Percentiles rank a stretch among this genome's conserved stretches.
Evolutionary conservation across 2,329 filamentous ascomycete genomes (phyloP).

Genomic region (Chaetomiaceae sp.): DNA sequence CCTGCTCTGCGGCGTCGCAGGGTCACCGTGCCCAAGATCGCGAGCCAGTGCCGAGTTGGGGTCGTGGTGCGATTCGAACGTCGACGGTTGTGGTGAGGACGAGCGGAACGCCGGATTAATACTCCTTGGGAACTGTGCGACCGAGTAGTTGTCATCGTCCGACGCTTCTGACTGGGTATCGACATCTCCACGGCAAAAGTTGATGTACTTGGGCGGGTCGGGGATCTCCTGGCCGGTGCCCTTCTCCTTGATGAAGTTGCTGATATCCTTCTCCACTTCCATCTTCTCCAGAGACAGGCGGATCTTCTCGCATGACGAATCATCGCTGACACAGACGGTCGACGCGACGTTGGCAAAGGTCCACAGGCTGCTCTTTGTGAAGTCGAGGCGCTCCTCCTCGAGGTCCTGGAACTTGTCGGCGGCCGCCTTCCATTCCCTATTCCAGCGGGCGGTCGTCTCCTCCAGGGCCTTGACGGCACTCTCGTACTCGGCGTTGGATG

Average conservation of each 20-base stretch:
- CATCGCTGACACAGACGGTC: conserved; percentile 95
- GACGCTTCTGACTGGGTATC: conserved; percentile 79
- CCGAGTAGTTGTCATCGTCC: conserved; percentile 85
- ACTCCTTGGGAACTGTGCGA: conserved; percentile 90
- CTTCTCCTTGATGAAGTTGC: conserved; percentile 76
- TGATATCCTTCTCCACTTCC: conserved; percentile 94
- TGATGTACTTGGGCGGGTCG: conserved; percentile 95
- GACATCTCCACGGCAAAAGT: conserved; percentile 88
- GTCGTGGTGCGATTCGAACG: conserved; percentile 87
- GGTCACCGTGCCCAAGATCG: conserved; percentile 58
- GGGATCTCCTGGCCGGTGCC: conserved; percentile 97
- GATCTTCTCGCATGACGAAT: conserved; percentile 94
- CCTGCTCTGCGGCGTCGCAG: conserved; percentile 40
- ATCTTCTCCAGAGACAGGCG: conserved; percentile 88
- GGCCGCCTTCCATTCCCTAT: conserved; percentile 95
- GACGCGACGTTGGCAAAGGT: conserved; percentile 96
- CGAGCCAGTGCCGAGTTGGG: conserved; percentile 68
- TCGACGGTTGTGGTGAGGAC: conserved; percentile 94
- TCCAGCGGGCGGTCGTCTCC: conserved; percentile 93
- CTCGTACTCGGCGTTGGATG: conserved; percentile 90
- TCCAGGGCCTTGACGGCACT: conserved; percentile 87
- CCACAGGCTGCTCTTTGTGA: conserved; percentile 97
- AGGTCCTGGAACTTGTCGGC: conserved; percentile 99
- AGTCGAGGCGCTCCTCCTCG: conserved; percentile 94
- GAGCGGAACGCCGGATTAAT: conserved; percentile 94